These are phyloP conservation scores for Penicillium brevicompactum DNA, from an alignment of 2,329 filamentous ascomycete genomes.

Conservation along the genomic window DNA sequence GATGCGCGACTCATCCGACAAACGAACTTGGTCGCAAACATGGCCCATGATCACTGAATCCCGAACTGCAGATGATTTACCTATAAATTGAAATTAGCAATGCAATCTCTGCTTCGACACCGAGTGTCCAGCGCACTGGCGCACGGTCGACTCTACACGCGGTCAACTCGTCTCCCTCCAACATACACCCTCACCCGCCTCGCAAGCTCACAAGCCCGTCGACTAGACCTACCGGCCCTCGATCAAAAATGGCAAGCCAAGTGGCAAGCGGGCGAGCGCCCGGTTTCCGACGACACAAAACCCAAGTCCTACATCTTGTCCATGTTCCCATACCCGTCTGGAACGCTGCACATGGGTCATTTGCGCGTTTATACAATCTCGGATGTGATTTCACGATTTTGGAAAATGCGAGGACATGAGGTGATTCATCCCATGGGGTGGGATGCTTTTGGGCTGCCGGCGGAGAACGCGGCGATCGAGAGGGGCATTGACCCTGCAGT, in stretches of 20 bases:
- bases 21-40: not conserved
- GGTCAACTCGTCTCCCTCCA: constrained; percentile 16
- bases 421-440: constrained; percentile 91
- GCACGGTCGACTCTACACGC: constrained; percentile 20
- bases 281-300: constrained; percentile 23
- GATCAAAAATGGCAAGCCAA: constrained; percentile 58
- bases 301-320: constrained; percentile 70
- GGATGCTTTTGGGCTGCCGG: constrained; percentile 89
- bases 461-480: constrained; percentile 89
- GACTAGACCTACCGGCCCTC: constrained; percentile 49
- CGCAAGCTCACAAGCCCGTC: constrained; percentile 29
- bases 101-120: constrained; percentile 32
- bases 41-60: not conserved
- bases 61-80: no score
- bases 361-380: constrained; percentile 88
- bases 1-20: constrained; percentile 4
- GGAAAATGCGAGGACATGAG: constrained; percentile 70
- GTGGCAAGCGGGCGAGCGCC: constrained; percentile 42
- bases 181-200: constrained; percentile 22
- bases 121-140: constrained; percentile 28
- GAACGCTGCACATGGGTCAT: constrained; percentile 82
- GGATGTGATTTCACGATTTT: constrained; percentile 78
- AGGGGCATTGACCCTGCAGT: constrained; percentile 72
- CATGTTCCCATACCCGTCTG: constrained; percentile 94
- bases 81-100: constrained; percentile 25